Conservation (phyloP, 345 rosid species). For the Adansonia digitata region DNA sequence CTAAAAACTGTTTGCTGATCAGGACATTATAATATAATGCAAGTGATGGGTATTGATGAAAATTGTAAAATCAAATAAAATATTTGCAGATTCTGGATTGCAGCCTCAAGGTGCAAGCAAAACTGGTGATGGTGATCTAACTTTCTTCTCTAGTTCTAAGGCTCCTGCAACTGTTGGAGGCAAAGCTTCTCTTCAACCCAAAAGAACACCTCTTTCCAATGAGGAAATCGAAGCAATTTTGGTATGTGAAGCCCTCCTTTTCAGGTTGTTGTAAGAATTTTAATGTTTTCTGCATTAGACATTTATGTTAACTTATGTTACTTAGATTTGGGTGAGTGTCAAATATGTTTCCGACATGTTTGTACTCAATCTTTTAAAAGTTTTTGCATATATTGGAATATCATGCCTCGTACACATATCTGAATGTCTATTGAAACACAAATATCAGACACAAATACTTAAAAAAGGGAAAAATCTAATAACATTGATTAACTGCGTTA, state of each 20-base stretch:
- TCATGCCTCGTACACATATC: no score
- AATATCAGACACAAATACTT: background rate
- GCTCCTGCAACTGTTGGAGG: constrained; percentile 49
- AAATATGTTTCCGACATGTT: no score
- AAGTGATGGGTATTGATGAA: background rate
- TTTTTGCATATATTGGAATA: background rate
- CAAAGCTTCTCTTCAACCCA: constrained; percentile 86
- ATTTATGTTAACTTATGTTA: background rate
- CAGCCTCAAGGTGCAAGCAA: constrained; percentile 31
- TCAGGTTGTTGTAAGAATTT: background rate
- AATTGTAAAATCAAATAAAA: background rate
- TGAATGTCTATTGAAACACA: background rate
- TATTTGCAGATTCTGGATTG: constrained; percentile 25
- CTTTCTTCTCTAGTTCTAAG: constrained; percentile 53
- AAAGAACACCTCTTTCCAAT: constrained; percentile 64
- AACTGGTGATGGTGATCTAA: constrained; percentile 36
- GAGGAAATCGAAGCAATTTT: constrained; percentile 85
- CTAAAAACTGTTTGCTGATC: background rate
- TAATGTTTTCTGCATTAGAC: background rate
- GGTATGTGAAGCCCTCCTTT: constrained; percentile 36
- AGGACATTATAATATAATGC: background rate
- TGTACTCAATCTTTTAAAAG: no score
- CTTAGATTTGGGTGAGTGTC: background rate
- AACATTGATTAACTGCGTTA: background rate
- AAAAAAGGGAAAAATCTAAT: no score